These are phyloP conservation scores for Cladosporium cucumerinum DNA, from an alignment of 2,329 filamentous ascomycete genomes.

Conservation along the genomic window DNA sequence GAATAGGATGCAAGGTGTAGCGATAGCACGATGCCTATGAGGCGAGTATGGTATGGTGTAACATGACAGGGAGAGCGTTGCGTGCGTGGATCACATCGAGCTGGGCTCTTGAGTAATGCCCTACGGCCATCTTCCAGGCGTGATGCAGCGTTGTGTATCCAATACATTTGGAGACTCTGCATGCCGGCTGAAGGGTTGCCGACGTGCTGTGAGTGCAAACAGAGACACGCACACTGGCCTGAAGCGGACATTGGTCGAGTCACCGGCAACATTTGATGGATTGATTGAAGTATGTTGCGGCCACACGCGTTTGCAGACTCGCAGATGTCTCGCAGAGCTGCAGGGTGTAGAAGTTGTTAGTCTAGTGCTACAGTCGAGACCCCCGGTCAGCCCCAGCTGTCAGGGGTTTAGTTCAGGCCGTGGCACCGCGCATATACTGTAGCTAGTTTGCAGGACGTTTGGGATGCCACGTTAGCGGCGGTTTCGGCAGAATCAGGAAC, in stretches of 20 bases:
- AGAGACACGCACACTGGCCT: background rate
- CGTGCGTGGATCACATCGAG: background rate
- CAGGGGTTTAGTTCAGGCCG: conserved; percentile 1
- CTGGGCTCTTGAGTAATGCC: background rate
- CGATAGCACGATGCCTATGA: background rate
- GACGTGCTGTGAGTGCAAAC: background rate
- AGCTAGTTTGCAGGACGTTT: conserved; percentile 14
- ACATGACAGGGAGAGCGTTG: background rate
- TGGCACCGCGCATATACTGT: background rate
- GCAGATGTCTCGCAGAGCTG: background rate
- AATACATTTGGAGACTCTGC: background rate
- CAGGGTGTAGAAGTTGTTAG: background rate
- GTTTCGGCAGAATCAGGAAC: conserved; percentile 6
- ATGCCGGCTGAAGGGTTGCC: background rate
- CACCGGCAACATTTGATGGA: background rate
- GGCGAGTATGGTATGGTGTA: background rate
- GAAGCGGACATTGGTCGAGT: background rate
- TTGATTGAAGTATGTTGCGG: background rate
- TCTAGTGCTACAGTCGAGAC: background rate
- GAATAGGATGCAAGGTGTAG: background rate
- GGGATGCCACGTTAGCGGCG: conserved; percentile 5
- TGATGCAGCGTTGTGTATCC: background rate
- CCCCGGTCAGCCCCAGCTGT: background rate
- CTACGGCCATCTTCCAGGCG: background rate
- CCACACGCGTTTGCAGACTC: background rate